Evolutionary conservation across 495 filamentous ascomycete genomes (phyloP).

Genomic region (Penicillium salamii): DNA sequence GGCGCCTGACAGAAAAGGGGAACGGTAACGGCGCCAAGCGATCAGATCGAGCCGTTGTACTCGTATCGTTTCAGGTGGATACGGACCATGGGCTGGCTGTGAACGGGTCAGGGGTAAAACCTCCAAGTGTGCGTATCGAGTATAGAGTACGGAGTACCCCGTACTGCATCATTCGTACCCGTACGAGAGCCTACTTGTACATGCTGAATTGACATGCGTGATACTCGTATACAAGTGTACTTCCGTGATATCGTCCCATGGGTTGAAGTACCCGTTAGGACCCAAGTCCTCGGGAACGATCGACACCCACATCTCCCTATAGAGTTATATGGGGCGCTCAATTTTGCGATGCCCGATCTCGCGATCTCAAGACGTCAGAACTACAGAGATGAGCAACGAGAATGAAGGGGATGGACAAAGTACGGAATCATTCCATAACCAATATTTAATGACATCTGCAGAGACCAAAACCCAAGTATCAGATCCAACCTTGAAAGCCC

Average conservation of each 20-base stretch:
- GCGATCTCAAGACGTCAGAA: neutral
- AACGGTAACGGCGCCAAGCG: conserved; percentile 7
- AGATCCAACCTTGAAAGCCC: no score
- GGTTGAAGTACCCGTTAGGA: conserved; percentile 16
- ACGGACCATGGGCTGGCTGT: neutral
- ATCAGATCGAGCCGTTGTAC: conserved; percentile 6
- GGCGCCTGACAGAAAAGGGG: conserved; percentile 2
- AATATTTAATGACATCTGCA: no score
- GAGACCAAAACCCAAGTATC: no score
- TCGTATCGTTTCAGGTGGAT: neutral
- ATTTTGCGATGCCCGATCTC: conserved; percentile 3
- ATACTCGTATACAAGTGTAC: neutral
- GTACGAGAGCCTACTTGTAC: no score
- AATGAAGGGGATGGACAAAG: no score
- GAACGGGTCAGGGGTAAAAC: conserved; percentile 5
- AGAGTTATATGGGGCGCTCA: conserved; percentile 3
- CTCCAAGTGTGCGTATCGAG: no score
- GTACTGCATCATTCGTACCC: no score
- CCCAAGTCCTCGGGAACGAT: conserved; percentile 24
- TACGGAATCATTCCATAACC: no score
- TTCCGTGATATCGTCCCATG: conserved; percentile 4
- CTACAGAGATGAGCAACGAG: no score
- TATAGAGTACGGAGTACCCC: no score
- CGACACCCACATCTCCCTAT: conserved; percentile 17
- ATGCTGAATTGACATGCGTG: neutral